Evolutionary conservation across 768 basidiomycete species (phyloP).

Genomic region (Dioszegia crocea): DNA sequence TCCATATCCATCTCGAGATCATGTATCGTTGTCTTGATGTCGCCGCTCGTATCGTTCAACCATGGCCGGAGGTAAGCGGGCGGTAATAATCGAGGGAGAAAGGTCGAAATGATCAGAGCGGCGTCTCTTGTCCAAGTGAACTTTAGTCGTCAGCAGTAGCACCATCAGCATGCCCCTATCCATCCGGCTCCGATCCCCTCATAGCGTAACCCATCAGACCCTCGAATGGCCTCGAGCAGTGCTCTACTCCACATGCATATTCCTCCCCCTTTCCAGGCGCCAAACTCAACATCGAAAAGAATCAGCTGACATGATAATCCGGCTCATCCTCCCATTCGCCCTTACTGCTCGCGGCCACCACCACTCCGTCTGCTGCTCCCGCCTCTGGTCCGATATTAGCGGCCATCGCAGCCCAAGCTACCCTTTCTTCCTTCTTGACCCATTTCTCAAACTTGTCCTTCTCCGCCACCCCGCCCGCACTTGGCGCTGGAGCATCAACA

Average conservation of each 20-base stretch:
- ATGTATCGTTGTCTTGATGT: neutral
- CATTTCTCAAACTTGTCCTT: slow-evolving; percentile 1
- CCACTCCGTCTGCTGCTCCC: slow-evolving; percentile 47
- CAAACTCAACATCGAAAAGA: too few relatives aligned
- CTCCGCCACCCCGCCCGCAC: neutral
- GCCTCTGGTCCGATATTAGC: slow-evolving; percentile 45
- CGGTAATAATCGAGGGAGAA: slow-evolving; percentile 30
- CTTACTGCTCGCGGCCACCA: slow-evolving; percentile 47
- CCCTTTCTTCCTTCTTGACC: slow-evolving; percentile 13
- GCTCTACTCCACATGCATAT: neutral
- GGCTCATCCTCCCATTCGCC: slow-evolving; percentile 30
- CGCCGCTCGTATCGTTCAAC: neutral
- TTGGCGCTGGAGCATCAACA: neutral
- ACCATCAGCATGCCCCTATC: neutral
- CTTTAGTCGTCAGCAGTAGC: neutral
- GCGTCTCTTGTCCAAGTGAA: slow-evolving; percentile 48
- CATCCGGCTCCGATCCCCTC: neutral
- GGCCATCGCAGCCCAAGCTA: slow-evolving; percentile 28
- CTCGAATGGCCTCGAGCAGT: neutral
- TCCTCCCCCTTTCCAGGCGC: neutral
- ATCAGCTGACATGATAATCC: slow-evolving; percentile 45
- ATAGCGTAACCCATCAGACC: neutral
- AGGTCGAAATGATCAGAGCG: slow-evolving; percentile 38
- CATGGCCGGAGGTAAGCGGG: slow-evolving; percentile 19
- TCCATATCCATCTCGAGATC: neutral